Evolutionary conservation across 1,139 yeast genomes (phyloP).

Genomic region (Yamadazyma friedrichii): DNA sequence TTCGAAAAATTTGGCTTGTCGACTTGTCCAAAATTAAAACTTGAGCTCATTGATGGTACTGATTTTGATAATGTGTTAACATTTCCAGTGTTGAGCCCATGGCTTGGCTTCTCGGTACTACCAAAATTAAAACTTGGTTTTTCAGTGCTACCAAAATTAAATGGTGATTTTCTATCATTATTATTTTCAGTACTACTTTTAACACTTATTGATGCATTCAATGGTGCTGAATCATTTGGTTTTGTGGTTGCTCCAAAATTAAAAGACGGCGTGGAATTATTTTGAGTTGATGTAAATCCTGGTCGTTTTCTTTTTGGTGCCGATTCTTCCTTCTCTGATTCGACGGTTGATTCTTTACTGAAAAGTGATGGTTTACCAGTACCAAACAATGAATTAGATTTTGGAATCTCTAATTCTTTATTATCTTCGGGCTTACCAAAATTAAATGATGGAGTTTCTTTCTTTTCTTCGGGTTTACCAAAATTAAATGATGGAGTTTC

Average conservation of each 20-base stretch:
- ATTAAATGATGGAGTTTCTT: constrained; percentile 4
- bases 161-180: constrained; percentile 9
- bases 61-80: constrained; percentile 5
- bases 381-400: constrained; percentile 5
- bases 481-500: constrained; percentile 11
- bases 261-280: not conserved
- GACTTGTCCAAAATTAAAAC: constrained; percentile 6
- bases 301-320: constrained; percentile 7
- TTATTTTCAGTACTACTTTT: not conserved
- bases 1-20: constrained; percentile 2
- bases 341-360: constrained; percentile 3
- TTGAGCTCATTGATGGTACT: not conserved
- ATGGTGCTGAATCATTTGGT: not conserved
- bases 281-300: not conserved
- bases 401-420: constrained; percentile 3
- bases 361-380: not conserved
- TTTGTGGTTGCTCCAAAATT: constrained; percentile 1
- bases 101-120: constrained; percentile 12
- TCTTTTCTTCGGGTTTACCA: constrained; percentile 6
- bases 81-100: constrained; percentile 2
- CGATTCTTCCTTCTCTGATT: constrained; percentile 7
- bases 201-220: constrained; percentile 1
- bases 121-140: constrained; percentile 16
- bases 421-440: constrained; percentile 4
- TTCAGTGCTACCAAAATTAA: constrained; percentile 12